Base-by-base conservation (phyloP, 495 filamentous ascomycete species). In the Hyaloscypha hepaticicola region DNA sequence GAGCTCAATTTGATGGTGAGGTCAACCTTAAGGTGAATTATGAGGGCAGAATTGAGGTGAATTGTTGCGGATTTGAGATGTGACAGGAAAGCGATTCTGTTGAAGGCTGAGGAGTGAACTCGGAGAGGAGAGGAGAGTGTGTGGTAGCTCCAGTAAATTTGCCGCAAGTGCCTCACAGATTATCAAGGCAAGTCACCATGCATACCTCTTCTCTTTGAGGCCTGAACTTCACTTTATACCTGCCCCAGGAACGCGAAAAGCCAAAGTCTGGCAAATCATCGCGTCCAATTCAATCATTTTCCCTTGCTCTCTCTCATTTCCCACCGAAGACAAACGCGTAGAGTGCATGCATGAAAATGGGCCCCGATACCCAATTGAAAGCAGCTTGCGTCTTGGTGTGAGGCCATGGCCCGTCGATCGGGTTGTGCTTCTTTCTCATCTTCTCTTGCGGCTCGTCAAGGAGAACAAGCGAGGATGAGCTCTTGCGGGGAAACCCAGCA, bases 311-410 rank as follows among this genome's bases (percentile, higher is more conserved):
- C 48, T 5, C 29, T 2, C 65, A n/a, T 41, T 55, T 50, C 31
- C 25, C 62, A 31, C 22, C 9, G 50, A 34, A 7, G 24, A 27
- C 34, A 49, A 59, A 59, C 58, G 63, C 60, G 60, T 66, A 60
- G 51, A 71, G 66, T 68, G 63, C 53, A 50, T 66, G 66, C 69
- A 68, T 71, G 27, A 21, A 26, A 31, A 22, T 8, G 53, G 38
- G 12, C 22, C 8, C 29, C 31, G 29, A 25, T 48, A 34, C 52
- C 69, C 62, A 71, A 66, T 64, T n/a, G 41, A 56, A 63, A 56
- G 16, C 9, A 19, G 9, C 6, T 29, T 3, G 5, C 25, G 34
- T 26, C 22, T 22, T 57, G 12, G 58, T 33, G 49, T 48, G 14
- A 53, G 51, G 53, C 21, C 19, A 55, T 48, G 5, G 29, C 50